phyloP scores from a whole-genome alignment of 2,329 filamentous ascomycete genomes.

The Aspergillus aculeatus region DNA sequence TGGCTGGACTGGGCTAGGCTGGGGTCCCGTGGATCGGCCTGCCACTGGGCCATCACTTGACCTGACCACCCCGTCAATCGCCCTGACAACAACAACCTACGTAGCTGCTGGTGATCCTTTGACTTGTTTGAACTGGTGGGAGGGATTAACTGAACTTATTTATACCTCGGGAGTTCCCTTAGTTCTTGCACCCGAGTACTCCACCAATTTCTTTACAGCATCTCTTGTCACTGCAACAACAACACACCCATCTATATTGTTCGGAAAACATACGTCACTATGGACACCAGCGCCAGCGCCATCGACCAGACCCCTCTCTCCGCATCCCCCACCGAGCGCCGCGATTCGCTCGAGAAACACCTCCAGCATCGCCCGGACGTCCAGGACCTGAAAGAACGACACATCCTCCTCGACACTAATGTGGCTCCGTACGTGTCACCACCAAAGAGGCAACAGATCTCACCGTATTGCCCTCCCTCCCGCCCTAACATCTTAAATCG shows the following conservation, averaged over 20 bases:
- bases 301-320: conserved; percentile 62
- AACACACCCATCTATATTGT: too few relatives aligned
- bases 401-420: conserved; percentile 67
- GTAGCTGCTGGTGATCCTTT: background rate
- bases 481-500: background rate
- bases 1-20: background rate
- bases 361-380: conserved; percentile 67
- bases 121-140: background rate
- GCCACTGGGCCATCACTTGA: conserved; percentile 19
- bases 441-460: background rate
- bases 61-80: conserved; percentile 9
- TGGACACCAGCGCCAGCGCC: conserved; percentile 21
- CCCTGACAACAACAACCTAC: conserved; percentile 10
- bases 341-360: conserved; percentile 71
- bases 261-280: conserved; percentile 9
- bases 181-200: too few relatives aligned
- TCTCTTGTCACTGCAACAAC: too few relatives aligned
- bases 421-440: conserved; percentile 60
- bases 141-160: background rate
- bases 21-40: conserved; percentile 17
- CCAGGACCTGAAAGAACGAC: conserved; percentile 65
- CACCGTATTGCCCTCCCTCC: background rate
- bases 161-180: too few relatives aligned
- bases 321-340: conserved; percentile 49
- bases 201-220: too few relatives aligned